phyloP scores from a whole-genome alignment of 2,329 filamentous ascomycete species.

The Neofusicoccum cordaticola region DNA sequence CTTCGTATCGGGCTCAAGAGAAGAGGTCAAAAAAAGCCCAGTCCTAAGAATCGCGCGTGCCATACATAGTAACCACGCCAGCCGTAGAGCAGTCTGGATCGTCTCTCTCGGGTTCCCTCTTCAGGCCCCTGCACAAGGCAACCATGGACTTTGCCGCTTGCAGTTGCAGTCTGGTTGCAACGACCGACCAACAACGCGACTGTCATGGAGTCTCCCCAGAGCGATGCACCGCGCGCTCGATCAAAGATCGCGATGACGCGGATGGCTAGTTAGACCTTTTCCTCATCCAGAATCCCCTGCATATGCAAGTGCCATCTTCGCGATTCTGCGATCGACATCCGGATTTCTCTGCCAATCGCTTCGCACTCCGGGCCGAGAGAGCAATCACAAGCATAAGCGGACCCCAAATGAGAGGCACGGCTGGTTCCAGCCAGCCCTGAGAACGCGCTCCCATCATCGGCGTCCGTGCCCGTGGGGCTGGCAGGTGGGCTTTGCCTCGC shows the following conservation, averaged over 20 bases:
- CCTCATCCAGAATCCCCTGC: conserved; percentile 4
- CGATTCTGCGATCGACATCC: background rate
- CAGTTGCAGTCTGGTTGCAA: too few species aligned
- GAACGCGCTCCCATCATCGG: background rate
- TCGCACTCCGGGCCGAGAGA: background rate
- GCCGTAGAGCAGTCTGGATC: background rate
- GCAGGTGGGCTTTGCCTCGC: background rate
- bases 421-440: background rate
- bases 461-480: background rate
- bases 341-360: background rate
- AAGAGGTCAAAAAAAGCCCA: background rate
- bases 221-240: too few species aligned
- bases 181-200: background rate
- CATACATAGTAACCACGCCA: background rate
- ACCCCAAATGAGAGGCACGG: background rate
- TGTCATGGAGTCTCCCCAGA: background rate
- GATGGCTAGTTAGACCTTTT: background rate
- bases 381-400: background rate
- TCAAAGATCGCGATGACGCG: background rate
- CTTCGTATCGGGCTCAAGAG: background rate
- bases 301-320: conserved; percentile 7
- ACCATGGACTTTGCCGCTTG: background rate
- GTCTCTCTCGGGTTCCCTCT: background rate
- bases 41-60: background rate
- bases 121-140: background rate